Conservation (phyloP, 2,329 filamentous ascomycete species). For the Salinomyces thailandicus region DNA sequence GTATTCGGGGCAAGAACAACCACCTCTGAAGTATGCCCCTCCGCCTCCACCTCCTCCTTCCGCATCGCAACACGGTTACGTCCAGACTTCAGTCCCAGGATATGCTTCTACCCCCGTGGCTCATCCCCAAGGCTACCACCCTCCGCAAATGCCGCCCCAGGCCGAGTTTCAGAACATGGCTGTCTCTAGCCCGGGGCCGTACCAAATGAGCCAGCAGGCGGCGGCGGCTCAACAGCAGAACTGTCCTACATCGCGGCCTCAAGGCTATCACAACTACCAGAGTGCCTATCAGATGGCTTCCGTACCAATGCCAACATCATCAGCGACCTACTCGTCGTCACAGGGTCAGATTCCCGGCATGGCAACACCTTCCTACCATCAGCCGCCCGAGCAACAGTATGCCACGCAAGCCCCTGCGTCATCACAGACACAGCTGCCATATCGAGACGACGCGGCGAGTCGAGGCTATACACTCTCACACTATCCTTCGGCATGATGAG, state of each 20-base stretch:
- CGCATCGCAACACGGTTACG: slow-evolving; percentile 5
- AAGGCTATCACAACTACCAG: slow-evolving; percentile 9
- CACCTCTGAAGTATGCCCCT: slow-evolving; percentile 16
- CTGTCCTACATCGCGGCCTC: neutral
- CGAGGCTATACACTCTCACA: slow-evolving; percentile 16
- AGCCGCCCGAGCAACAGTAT: slow-evolving; percentile 12
- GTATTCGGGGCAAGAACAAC: slow-evolving; percentile 16
- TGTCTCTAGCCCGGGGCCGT: slow-evolving; percentile 9
- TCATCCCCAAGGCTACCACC: slow-evolving; percentile 10
- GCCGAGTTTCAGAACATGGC: slow-evolving; percentile 12
- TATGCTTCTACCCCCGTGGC: slow-evolving; percentile 6
- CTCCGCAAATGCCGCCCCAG: slow-evolving; percentile 10
- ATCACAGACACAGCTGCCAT: slow-evolving; percentile 9
- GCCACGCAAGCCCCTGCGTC: slow-evolving; percentile 6
- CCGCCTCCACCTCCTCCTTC: slow-evolving; percentile 7
- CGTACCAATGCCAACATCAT: slow-evolving; percentile 12
- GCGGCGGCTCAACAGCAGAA: slow-evolving; percentile 3
- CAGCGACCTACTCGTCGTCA: slow-evolving; percentile 13
- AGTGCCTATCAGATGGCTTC: slow-evolving; percentile 13
- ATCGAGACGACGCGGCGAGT: slow-evolving; percentile 15
- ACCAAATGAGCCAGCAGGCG: slow-evolving; percentile 1
- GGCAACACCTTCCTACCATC: slow-evolving; percentile 13
- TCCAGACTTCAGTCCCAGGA: slow-evolving; percentile 5
- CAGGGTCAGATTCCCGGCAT: slow-evolving; percentile 19
- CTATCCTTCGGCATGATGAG: slow-evolving; percentile 17